A percentile compares a stretch with the other conserved stretches of the same genome.
Conservation (phyloP, 2,329 filamentous ascomycete genomes). For the Exophiala sp. region DNA sequence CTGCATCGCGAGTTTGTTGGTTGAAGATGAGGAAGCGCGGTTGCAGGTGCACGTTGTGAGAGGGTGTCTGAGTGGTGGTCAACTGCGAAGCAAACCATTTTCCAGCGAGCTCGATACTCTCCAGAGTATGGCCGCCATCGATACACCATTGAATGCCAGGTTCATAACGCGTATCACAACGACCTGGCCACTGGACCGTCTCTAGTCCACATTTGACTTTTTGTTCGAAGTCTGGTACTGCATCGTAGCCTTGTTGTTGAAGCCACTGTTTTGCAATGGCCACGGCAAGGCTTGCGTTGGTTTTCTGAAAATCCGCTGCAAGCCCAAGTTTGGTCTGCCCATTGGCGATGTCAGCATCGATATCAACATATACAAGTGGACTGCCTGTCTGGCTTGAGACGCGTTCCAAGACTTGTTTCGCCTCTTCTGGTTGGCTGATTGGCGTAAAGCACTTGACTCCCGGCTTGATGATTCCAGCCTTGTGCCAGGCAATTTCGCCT, state of each 20-base stretch:
- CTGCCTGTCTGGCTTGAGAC: conserved; percentile 52
- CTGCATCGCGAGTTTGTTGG: conserved; percentile 79
- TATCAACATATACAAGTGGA: conserved; percentile 40
- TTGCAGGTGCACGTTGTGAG: conserved; percentile 26
- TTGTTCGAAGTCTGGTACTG: conserved; percentile 2
- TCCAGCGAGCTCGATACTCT: conserved; percentile 73
- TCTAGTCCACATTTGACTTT: conserved; percentile 63
- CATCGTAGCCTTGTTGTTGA: conserved; percentile 33
- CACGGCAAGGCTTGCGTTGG: conserved; percentile 60
- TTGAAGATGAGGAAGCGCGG: conserved; percentile 76
- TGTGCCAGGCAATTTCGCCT: conserved; percentile 86
- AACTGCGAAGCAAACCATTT: conserved; percentile 67
- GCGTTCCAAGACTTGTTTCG: conserved; percentile 54
- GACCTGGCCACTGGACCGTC: conserved; percentile 65
- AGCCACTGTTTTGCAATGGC: conserved; percentile 45
- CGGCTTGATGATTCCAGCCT: conserved; percentile 78
- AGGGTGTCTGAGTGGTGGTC: conserved; percentile 32
- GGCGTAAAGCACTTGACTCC: conserved; percentile 62
- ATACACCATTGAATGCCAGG: conserved; percentile 68
- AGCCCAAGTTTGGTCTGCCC: conserved; percentile 54
- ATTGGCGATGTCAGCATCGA: conserved; percentile 46
- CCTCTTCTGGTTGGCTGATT: conserved; percentile 48
- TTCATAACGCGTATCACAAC: conserved; percentile 67
- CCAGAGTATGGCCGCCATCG: conserved; percentile 83
- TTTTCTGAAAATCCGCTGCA: conserved; percentile 60